phyloP scores from a whole-genome alignment of 345 rosid species.

The Chamaenerion angustifolium region DNA sequence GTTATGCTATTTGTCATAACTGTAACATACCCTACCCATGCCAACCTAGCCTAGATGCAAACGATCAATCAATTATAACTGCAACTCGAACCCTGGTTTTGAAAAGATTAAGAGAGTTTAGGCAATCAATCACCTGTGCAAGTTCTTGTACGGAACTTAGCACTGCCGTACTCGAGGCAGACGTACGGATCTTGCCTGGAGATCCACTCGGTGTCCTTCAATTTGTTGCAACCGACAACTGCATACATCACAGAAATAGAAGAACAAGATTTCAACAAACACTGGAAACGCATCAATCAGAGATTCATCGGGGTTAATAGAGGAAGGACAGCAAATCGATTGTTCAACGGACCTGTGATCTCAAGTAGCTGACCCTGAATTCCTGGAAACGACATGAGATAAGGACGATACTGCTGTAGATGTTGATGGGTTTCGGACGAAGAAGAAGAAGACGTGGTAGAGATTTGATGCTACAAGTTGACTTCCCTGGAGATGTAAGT shows the following conservation, averaged over 20 bases:
- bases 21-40: no score
- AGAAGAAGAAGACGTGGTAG: no score
- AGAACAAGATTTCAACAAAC: not conserved
- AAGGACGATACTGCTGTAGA: not conserved
- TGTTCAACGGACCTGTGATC: slow-evolving; percentile 44
- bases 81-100: no score
- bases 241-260: not conserved
- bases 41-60: no score
- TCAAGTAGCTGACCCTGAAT: slow-evolving; percentile 71
- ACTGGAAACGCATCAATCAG: not conserved
- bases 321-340: not conserved
- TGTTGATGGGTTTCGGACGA: no score
- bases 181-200: slow-evolving; percentile 17
- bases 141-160: slow-evolving; percentile 15
- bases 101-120: no score
- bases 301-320: not conserved
- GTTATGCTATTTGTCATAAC: no score
- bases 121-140: slow-evolving; percentile 10
- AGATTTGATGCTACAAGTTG: no score
- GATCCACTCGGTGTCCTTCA: slow-evolving; percentile 18
- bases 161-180: slow-evolving; percentile 15
- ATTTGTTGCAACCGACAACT: slow-evolving; percentile 14
- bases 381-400: slow-evolving; percentile 25
- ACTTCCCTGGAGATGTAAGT: no score
- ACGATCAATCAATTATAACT: not conserved